Conservation (phyloP, 73 alveolate genomes). For the Urostyla sp. region DNA sequence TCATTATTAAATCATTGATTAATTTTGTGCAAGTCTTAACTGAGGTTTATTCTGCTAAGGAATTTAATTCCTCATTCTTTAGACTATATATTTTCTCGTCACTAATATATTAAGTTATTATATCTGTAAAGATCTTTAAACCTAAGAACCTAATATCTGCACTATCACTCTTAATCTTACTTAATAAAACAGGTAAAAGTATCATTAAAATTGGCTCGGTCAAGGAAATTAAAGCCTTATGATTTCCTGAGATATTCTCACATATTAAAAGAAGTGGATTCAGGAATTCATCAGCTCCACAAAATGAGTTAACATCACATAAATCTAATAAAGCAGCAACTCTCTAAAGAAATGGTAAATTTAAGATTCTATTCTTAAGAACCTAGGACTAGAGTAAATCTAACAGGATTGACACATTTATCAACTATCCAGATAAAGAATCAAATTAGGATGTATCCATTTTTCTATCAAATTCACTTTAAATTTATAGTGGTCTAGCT, state of each 20-base stretch:
- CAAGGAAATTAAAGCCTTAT: constrained; percentile 35
- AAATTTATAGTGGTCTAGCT: constrained; percentile 55
- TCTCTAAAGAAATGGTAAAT: constrained; percentile 31
- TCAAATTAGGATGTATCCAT: constrained; percentile 51
- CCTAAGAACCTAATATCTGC: constrained; percentile 76
- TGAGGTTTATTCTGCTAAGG: neutral
- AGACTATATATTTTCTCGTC: constrained; percentile 77
- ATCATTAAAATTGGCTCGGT: constrained; percentile 47
- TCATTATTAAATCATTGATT: constrained; percentile 71
- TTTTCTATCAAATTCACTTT: constrained; percentile 58
- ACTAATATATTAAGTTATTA: constrained; percentile 73
- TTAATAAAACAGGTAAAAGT: constrained; percentile 52
- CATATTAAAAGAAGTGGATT: constrained; percentile 54
- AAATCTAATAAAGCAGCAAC: constrained; percentile 46
- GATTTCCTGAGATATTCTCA: constrained; percentile 58
- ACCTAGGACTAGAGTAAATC: constrained; percentile 55
- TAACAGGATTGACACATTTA: constrained; percentile 55
- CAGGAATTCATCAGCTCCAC: constrained; percentile 61
- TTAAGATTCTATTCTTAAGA: constrained; percentile 50
- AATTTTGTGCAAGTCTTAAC: constrained; percentile 65
- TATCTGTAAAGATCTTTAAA: constrained; percentile 86
- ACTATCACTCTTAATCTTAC: constrained; percentile 44
- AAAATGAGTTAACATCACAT: constrained; percentile 47
- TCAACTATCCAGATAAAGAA: constrained; percentile 48
- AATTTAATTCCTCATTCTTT: neutral